Base-by-base conservation (phyloP, 2,329 filamentous ascomycete genomes). In the Hymenoscyphus scutula region DNA sequence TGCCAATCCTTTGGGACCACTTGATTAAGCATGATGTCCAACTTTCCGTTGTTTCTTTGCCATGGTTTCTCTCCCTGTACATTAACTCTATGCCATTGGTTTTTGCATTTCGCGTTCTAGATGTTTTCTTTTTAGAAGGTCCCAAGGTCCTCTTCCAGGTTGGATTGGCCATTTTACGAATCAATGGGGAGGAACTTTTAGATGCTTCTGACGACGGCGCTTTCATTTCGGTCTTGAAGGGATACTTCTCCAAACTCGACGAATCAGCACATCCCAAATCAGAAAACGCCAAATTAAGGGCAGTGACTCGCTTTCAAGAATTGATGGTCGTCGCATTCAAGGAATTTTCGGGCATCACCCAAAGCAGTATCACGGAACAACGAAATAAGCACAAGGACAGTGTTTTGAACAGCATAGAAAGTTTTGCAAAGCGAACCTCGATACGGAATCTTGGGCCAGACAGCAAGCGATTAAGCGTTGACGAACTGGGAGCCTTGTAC, bases 21-120 rank as follows among this genome's bases (percentile, higher is more conserved):
- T 85, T 99, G n/a, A 90, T 93, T 68, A 96, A 95, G 78, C 95
- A 90, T 63, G 95, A 99, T 73, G 92, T 99, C 25, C 96, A 99
- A 76, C 85, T 99, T 23, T 98, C 95, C 0, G 95, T 99, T 37
- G 95, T 98, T 17, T 98, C 94, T 10, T 82, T 99, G 53, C 95
- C 95, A 2, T 99, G 95, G 95, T 99, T 99, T 75, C 82, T 99
- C 61, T 98, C 94, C 5, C 82, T 99, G 19, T 99, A 98, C 77
- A 96, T 99, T 81, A 99, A 99, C 82, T 98, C 94, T 1, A 99
- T 99, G 95, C 95, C 95, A 4, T 82, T 99, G 17, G 92, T 98
- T 1, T 99, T 98, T 77, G 95, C 95, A 54, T 99, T 98, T 76
- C 86, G 95, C 61, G 95, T 99, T 56, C 78, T 99, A 65, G 95